Conservation (phyloP, 176 grass and related monocot genomes). For the Cenchrus purpureus region DNA sequence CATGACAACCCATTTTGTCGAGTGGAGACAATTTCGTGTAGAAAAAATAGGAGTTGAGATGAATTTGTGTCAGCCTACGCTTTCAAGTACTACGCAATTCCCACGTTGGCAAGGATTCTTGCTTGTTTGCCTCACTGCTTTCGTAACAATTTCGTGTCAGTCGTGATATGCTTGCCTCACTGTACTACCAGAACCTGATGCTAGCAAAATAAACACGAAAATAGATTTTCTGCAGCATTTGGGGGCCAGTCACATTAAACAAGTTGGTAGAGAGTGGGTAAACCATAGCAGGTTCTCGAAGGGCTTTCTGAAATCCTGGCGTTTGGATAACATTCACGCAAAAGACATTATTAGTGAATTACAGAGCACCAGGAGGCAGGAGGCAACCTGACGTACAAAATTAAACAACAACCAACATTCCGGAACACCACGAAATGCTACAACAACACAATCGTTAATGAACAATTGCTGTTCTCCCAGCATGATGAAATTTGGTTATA, state of each 20-base stretch:
- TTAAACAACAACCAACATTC: neutral
- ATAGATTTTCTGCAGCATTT: neutral
- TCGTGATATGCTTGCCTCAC: no score
- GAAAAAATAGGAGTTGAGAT: no score
- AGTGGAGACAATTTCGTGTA: no score
- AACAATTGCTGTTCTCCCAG: neutral
- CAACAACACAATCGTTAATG: neutral
- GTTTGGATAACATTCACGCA: neutral
- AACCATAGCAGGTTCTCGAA: neutral
- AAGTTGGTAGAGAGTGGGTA: neutral
- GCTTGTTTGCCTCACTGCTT: no score
- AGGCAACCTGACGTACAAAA: neutral
- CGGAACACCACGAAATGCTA: neutral
- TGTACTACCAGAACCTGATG: no score
- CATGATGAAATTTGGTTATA: slow-evolving; percentile 10
- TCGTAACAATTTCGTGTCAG: no score
- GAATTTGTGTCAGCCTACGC: no score
- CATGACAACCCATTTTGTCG: no score
- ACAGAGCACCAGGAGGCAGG: neutral
- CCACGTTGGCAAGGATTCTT: no score
- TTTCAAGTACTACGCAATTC: no score
- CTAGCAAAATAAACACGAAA: no score
- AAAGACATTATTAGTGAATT: neutral
- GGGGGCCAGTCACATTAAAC: neutral
- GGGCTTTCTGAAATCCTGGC: neutral